Evolutionary conservation across 2,329 filamentous ascomycete genomes (phyloP).

Genomic region (Arthrobotrys pseudoclavata): DNA sequence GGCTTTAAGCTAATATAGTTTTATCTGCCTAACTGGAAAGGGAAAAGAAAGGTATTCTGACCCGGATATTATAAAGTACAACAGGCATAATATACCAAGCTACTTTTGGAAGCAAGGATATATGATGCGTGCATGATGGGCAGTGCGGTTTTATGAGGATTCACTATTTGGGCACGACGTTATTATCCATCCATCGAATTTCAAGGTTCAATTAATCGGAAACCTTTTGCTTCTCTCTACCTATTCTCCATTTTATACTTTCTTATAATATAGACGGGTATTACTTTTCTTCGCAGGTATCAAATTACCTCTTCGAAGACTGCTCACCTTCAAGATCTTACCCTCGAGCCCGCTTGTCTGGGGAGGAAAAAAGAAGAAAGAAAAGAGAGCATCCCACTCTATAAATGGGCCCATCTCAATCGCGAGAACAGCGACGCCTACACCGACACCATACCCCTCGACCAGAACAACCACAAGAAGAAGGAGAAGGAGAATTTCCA

Average conservation of each 20-base stretch:
- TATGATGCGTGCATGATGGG: too few species aligned
- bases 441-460: slow-evolving; percentile 18
- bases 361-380: not conserved
- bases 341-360: too few species aligned
- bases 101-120: not conserved
- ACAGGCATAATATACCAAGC: not conserved
- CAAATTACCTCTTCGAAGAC: too few species aligned
- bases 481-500: slow-evolving; percentile 1
- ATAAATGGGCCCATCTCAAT: slow-evolving; percentile 50
- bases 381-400: not conserved
- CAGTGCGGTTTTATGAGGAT: too few species aligned
- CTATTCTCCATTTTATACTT: too few species aligned
- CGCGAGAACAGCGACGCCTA: slow-evolving; percentile 48
- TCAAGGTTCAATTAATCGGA: too few species aligned
- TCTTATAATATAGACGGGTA: too few species aligned
- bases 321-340: too few species aligned
- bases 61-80: not conserved
- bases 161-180: too few species aligned
- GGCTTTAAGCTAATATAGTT: not conserved
- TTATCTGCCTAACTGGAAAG: not conserved
- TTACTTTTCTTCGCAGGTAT: too few species aligned
- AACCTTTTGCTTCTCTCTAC: too few species aligned
- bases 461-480: slow-evolving; percentile 23
- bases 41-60: not conserved
- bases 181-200: too few species aligned